Percentiles rank a stretch among this genome's conserved stretches.
Evolutionary conservation across 169 alveolate species (phyloP).

Genomic region (Sarcocystis neurona): DNA sequence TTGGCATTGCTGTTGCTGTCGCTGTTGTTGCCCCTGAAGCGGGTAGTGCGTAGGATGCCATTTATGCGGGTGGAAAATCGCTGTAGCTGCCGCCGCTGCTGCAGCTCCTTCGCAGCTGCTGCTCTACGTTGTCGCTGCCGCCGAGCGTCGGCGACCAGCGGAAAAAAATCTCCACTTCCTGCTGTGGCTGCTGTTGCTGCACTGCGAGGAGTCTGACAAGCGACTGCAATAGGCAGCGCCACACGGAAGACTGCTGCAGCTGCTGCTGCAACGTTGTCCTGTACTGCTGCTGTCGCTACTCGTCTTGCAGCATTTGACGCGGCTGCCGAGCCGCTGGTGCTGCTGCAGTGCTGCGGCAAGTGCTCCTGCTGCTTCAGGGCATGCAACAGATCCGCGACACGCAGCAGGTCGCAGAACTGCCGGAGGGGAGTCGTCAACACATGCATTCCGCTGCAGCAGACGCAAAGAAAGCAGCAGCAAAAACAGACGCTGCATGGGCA

Average conservation of each 20-base stretch:
- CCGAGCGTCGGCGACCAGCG: not conserved
- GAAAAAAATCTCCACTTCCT: not conserved
- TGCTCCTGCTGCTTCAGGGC: not conserved
- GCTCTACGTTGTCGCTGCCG: not conserved
- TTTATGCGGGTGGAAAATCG: too few relatives aligned
- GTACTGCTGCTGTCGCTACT: too few relatives aligned
- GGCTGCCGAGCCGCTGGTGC: not conserved
- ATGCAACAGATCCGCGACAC: not conserved
- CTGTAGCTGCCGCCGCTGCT: not conserved
- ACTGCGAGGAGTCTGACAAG: not conserved
- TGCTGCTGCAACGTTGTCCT: too few relatives aligned
- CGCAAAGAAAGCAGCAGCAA: too few relatives aligned
- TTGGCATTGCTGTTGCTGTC: too few relatives aligned
- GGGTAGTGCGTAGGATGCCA: too few relatives aligned
- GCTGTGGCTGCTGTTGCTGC: not conserved
- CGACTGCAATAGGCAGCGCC: not conserved
- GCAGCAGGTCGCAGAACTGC: slow-evolving; percentile 10
- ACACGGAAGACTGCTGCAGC: not conserved
- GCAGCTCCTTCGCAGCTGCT: not conserved
- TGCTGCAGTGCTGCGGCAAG: not conserved
- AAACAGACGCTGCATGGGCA: too few relatives aligned
- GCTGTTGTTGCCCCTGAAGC: too few relatives aligned
- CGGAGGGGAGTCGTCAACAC: not conserved
- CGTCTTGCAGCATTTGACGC: not conserved
- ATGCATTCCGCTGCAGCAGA: not conserved